phyloP scores from a whole-genome alignment of 345 rosid genomes.

The Lenwebbia sp. region DNA sequence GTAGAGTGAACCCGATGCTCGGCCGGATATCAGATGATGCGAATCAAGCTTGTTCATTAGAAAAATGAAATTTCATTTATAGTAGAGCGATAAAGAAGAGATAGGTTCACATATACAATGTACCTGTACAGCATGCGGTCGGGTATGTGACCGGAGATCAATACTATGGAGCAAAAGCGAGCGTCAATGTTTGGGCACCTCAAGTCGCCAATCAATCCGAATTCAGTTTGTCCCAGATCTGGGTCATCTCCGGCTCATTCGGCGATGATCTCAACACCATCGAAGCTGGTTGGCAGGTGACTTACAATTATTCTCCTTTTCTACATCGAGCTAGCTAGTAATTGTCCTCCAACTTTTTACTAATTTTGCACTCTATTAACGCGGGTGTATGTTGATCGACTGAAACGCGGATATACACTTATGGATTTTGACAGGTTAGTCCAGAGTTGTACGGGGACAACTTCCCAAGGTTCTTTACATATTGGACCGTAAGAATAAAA shows the following conservation, averaged over 20 bases:
- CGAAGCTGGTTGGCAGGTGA: constrained; percentile 98
- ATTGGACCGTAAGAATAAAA: constrained; percentile 79
- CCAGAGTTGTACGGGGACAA: constrained; percentile 95
- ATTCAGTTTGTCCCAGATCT: constrained; percentile 88
- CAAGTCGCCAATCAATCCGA: constrained; percentile 66
- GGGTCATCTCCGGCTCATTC: constrained; percentile 96
- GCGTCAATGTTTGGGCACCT: constrained; percentile 96
- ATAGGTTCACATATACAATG: not conserved
- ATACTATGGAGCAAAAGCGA: constrained; percentile 94
- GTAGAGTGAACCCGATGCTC: not conserved
- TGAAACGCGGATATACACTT: not conserved
- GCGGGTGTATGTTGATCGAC: not conserved
- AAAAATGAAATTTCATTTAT: not conserved
- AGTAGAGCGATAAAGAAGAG: not conserved
- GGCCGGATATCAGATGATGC: not conserved
- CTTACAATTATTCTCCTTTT: not conserved
- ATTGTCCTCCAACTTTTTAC: not conserved
- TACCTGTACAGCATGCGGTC: constrained; percentile 70
- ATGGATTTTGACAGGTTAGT: constrained; percentile 53
- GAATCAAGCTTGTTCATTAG: not conserved
- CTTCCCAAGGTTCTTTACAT: constrained; percentile 91
- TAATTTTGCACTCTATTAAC: not conserved
- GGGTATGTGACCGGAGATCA: constrained; percentile 79
- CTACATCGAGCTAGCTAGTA: not conserved
- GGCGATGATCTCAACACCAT: constrained; percentile 92